Evolutionary conservation across 1,284 basidiomycete genomes (phyloP), one percentile per base, ranked within the genome.

Genomic region (Gymnopus androsaceus): DNA sequence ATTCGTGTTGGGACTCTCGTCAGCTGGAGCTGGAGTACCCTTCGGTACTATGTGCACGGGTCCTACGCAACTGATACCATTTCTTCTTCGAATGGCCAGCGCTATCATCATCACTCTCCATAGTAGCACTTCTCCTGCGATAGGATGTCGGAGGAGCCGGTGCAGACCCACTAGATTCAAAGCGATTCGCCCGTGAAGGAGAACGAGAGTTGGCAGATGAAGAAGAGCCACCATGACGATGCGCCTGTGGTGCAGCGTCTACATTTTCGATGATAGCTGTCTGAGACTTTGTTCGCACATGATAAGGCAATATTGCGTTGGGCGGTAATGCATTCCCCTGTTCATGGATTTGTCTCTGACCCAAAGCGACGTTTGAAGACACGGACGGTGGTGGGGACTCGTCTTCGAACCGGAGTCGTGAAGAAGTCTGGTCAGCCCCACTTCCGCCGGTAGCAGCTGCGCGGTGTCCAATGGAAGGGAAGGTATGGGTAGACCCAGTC

Each of bases 271-370:
- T 83, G 59, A 92, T 82, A 1, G 90, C 90, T 4, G 84, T 87
- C 66, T 92, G 90, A 23, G 88, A 90, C 72, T 85, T 84, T n/a
- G 83, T 90, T 31, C 90, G 82, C 30, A 81, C 72, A 66, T 89
- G 87, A n/a, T 77, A 74, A n/a, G 84, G 82, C 38, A 79, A 74
- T 79, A 84, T 82, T 7, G 85, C 85, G 8, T 87, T 86, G 3
- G 80, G 77, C 0, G 85, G 85, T 17, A 87, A 67, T 54, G 75
- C 59, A 46, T 54, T 66, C 52, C 37, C 27, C 11, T 52, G 68
- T 59, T 64, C 69, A 59, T 63, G 67, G 44, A 75, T 72, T 33
- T 73, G 73, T 46, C 51, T 52, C 30, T 74, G 69, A 54, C 74
- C 67, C 6, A 58, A 28, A 15, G 72, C 73, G 31, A 79, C 74